Conservation (phyloP, 805 yeast genomes). For the Candida dajiaensis region DNA sequence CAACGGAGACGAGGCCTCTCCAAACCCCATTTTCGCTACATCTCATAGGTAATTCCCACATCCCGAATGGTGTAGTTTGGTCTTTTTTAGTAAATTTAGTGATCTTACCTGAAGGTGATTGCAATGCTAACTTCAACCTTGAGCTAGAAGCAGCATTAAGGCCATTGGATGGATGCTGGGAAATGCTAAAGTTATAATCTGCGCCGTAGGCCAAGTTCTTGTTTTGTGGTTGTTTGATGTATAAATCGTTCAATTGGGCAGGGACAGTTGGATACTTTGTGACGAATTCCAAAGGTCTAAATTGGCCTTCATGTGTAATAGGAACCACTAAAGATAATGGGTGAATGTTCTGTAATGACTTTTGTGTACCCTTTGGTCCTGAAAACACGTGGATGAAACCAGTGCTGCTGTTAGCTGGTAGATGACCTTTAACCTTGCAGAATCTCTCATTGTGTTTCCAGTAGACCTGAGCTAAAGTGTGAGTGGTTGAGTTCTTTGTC, state of each 20-base stretch:
- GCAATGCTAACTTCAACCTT: slow-evolving; percentile 59
- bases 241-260: slow-evolving; percentile 66
- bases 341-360: slow-evolving; percentile 50
- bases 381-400: slow-evolving; percentile 77
- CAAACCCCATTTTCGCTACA: slow-evolving; percentile 74
- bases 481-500: slow-evolving; percentile 34
- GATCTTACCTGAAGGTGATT: slow-evolving; percentile 81
- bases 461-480: slow-evolving; percentile 70
- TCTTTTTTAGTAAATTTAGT: slow-evolving; percentile 50
- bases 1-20: slow-evolving; percentile 77
- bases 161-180: slow-evolving; percentile 38
- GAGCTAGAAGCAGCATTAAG: slow-evolving; percentile 8
- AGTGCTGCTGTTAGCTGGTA: slow-evolving; percentile 62
- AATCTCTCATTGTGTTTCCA: slow-evolving; percentile 61
- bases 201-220: slow-evolving; percentile 49
- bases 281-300: slow-evolving; percentile 61
- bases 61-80: slow-evolving; percentile 40
- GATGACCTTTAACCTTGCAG: slow-evolving; percentile 72
- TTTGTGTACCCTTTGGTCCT: slow-evolving; percentile 56
- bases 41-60: slow-evolving; percentile 55
- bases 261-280: slow-evolving; percentile 67
- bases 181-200: slow-evolving; percentile 58
- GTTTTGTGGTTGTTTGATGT: slow-evolving; percentile 81
- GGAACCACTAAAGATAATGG: slow-evolving; percentile 73
- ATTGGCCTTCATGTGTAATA: slow-evolving; percentile 62